phyloP scores from a whole-genome alignment of 2,329 filamentous ascomycete species.

The Metarhizium album region DNA sequence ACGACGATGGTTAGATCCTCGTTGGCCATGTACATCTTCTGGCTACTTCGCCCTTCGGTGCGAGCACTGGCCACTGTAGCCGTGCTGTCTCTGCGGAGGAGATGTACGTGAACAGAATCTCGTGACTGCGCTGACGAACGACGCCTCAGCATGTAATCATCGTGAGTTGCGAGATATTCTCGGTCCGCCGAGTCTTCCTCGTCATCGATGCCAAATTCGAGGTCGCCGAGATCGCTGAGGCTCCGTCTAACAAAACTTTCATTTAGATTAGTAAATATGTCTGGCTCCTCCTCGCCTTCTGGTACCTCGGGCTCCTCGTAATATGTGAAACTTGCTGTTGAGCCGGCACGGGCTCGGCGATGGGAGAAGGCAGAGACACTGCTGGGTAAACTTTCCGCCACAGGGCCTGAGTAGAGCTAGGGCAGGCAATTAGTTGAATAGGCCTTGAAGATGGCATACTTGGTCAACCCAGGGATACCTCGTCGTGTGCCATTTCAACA shows the following conservation, averaged over 20 bases:
- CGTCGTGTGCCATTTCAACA: slow-evolving; percentile 97
- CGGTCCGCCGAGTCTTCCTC: slow-evolving; percentile 30
- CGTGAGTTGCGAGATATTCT: slow-evolving; percentile 27
- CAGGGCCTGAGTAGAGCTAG: slow-evolving; percentile 79
- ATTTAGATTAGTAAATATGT: slow-evolving; percentile 18
- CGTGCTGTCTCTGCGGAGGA: slow-evolving; percentile 61
- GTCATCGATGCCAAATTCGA: slow-evolving; percentile 30
- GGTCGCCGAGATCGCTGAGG: slow-evolving; percentile 27
- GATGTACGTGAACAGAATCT: slow-evolving; percentile 46
- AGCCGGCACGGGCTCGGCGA: slow-evolving; percentile 69
- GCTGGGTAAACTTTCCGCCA: slow-evolving; percentile 91
- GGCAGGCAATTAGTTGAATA: neutral
- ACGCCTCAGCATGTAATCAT: slow-evolving; percentile 43
- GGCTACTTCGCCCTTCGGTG: slow-evolving; percentile 55
- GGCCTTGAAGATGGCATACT: neutral
- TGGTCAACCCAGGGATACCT: slow-evolving; percentile 40
- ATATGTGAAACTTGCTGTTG: slow-evolving; percentile 80
- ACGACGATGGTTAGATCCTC: slow-evolving; percentile 93
- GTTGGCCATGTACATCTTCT: slow-evolving; percentile 87
- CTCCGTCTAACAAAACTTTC: slow-evolving; percentile 19
- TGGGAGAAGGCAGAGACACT: slow-evolving; percentile 88
- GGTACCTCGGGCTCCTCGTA: slow-evolving; percentile 50
- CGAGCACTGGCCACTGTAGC: slow-evolving; percentile 57
- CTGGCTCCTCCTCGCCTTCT: slow-evolving; percentile 14
- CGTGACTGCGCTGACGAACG: slow-evolving; percentile 52